A percentile compares a stretch with the other conserved stretches of the same genome.
Conservation (phyloP, 2,329 filamentous ascomycete genomes). For the Kalaharituber pfeilii region DNA sequence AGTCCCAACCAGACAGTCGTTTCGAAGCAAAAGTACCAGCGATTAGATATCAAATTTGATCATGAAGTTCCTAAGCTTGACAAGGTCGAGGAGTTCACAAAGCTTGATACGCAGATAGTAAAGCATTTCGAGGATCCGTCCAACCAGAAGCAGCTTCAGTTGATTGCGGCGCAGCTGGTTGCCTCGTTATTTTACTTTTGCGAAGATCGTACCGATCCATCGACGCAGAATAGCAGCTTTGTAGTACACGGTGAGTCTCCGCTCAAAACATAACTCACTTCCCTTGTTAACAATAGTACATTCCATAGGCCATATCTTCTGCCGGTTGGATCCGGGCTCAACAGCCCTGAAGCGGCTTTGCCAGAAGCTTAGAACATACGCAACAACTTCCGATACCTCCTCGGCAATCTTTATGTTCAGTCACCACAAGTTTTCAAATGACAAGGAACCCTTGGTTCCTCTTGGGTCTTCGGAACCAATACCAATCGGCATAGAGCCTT, state of each 20-base stretch:
- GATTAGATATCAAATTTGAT: conserved; percentile 9
- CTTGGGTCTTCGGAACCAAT: not conserved
- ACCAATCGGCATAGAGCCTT: not conserved
- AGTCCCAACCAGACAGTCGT: conserved; percentile 5
- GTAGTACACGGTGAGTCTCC: not conserved
- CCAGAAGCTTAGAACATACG: conserved; percentile 5
- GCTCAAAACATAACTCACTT: conserved; percentile 5
- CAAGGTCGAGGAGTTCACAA: conserved; percentile 10
- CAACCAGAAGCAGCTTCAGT: not conserved
- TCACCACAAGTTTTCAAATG: not conserved
- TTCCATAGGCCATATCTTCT: conserved; percentile 10
- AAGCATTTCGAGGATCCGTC: conserved; percentile 2
- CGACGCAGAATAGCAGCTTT: conserved; percentile 1
- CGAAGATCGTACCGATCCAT: too few species aligned
- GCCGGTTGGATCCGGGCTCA: conserved; percentile 9
- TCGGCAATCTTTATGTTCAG: not conserved
- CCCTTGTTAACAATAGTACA: too few species aligned
- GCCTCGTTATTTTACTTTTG: conserved; percentile 17
- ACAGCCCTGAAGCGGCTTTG: conserved; percentile 9
- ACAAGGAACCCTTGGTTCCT: too few species aligned
- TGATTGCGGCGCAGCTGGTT: conserved; percentile 14
- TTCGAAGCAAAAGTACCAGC: conserved; percentile 10
- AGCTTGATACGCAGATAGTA: not conserved
- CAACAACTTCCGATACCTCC: not conserved
- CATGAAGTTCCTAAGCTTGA: conserved; percentile 7